These are phyloP conservation scores for Zygoascus biomembranicola DNA, from an alignment of 805 yeast genomes.

Conservation along the genomic window DNA sequence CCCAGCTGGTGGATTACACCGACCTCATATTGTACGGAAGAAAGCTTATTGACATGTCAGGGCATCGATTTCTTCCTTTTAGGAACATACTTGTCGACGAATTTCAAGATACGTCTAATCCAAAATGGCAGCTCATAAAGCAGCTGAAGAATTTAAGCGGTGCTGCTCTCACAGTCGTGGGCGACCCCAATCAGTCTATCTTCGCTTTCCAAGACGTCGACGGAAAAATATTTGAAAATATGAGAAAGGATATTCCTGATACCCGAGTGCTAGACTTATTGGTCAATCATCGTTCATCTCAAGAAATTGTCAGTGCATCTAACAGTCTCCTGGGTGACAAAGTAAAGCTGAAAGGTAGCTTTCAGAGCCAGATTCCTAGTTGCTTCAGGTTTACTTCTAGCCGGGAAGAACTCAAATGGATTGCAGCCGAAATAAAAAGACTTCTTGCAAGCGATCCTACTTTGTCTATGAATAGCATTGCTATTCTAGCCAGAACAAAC, in stretches of 20 bases:
- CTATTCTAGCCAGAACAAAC: conserved; percentile 62
- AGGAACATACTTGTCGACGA: conserved; percentile 73
- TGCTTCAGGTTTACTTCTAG: conserved; percentile 28
- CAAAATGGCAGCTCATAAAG: conserved; percentile 66
- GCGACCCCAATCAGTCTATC: conserved; percentile 95
- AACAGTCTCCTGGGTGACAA: conserved; percentile 46
- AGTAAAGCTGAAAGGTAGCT: conserved; percentile 2
- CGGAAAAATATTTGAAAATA: conserved; percentile 50
- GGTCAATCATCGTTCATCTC: conserved; percentile 76
- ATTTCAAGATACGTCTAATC: conserved; percentile 80
- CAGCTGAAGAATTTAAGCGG: conserved; percentile 30
- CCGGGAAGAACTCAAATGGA: conserved; percentile 49
- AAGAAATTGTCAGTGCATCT: conserved; percentile 53
- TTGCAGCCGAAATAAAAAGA: conserved; percentile 48
- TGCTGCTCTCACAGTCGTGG: conserved; percentile 63
- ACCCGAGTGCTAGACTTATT: conserved; percentile 37
- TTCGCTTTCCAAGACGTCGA: conserved; percentile 83
- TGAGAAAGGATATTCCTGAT: conserved; percentile 37
- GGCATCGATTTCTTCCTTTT: background rate
- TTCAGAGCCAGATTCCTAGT: conserved; percentile 29
- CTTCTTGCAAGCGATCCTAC: conserved; percentile 33
- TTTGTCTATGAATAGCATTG: conserved; percentile 44
- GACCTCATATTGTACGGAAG: conserved; percentile 10
- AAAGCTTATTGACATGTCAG: conserved; percentile 2
- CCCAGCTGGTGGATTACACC: conserved; percentile 10